phyloP scores from a whole-genome alignment of 1,284 basidiomycete species.

The Trametes sp. region DNA sequence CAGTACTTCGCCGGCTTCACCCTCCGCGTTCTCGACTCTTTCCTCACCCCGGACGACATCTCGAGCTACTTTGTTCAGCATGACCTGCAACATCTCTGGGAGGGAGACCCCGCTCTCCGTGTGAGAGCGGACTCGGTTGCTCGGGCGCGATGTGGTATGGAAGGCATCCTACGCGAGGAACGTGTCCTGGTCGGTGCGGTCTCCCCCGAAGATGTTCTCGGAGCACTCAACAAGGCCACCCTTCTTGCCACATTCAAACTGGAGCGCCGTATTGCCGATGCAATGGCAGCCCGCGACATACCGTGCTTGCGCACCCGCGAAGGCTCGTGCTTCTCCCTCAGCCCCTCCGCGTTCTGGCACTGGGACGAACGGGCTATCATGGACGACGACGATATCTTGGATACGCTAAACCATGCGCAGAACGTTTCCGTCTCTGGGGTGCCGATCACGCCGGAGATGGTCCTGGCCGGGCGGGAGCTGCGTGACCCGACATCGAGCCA shows the following conservation, averaged over 20 bases:
- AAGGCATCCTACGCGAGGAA: constrained; percentile 81
- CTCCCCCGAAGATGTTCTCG: constrained; percentile 54
- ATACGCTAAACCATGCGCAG: constrained; percentile 59
- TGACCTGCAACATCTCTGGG: constrained; percentile 77
- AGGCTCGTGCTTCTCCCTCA: constrained; percentile 71
- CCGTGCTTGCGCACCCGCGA: constrained; percentile 59
- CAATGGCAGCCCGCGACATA: constrained; percentile 50
- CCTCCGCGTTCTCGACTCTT: constrained; percentile 64
- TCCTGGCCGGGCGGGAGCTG: constrained; percentile 71
- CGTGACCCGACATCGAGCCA: constrained; percentile 56
- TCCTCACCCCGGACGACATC: constrained; percentile 60
- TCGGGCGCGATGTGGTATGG: constrained; percentile 74
- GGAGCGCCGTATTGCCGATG: constrained; percentile 61
- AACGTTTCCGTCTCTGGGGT: constrained; percentile 67
- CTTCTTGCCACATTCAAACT: constrained; percentile 69
- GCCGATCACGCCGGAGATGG: constrained; percentile 73
- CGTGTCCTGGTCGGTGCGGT: constrained; percentile 74
- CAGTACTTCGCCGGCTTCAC: constrained; percentile 66
- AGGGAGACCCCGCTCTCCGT: constrained; percentile 63
- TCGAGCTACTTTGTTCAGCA: constrained; percentile 60
- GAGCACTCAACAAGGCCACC: constrained; percentile 66
- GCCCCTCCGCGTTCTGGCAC: constrained; percentile 78
- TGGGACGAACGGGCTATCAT: constrained; percentile 61
- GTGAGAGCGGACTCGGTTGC: constrained; percentile 75
- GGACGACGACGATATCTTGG: constrained; percentile 63